Evolutionary conservation across 352 stramenopile species (phyloP).

Genomic region (Albugo laibachii): DNA sequence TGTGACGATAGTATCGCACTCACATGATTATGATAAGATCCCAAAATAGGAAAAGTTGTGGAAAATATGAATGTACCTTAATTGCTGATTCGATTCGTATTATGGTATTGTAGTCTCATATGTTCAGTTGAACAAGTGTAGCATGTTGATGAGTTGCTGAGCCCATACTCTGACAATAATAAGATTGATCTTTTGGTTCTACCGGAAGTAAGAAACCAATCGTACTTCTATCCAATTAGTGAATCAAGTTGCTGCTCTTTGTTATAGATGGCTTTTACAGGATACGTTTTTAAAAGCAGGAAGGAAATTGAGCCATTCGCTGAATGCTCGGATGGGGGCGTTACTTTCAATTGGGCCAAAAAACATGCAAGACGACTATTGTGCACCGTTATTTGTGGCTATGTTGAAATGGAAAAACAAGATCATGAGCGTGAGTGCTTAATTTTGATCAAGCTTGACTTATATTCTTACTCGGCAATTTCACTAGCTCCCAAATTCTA

Average conservation of each 20-base stretch:
- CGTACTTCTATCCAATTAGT: neutral
- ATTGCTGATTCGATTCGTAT: too few relatives aligned
- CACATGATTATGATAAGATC: too few relatives aligned
- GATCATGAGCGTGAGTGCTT: neutral
- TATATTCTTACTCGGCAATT: neutral
- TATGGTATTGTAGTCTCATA: too few relatives aligned
- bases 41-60: too few relatives aligned
- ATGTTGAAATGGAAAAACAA: conserved; percentile 20
- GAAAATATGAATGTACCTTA: too few relatives aligned
- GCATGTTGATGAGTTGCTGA: conserved; percentile 43
- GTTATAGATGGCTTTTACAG: conserved; percentile 58
- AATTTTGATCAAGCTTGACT: neutral
- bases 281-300: conserved; percentile 51
- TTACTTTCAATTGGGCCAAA: conserved; percentile 50
- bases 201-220: conserved; percentile 24
- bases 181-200: conserved; percentile 55
- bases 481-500: conserved; percentile 16
- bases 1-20: too few relatives aligned
- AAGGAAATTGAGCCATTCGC: conserved; percentile 36
- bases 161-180: conserved; percentile 23
- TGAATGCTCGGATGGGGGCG: conserved; percentile 23
- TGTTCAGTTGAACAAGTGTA: conserved; percentile 2
- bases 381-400: conserved; percentile 52
- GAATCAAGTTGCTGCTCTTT: neutral
- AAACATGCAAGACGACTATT: conserved; percentile 29